These are phyloP conservation scores for Stipa capillata DNA, from an alignment of 176 grass and related monocot genomes.

Conservation along the genomic window DNA sequence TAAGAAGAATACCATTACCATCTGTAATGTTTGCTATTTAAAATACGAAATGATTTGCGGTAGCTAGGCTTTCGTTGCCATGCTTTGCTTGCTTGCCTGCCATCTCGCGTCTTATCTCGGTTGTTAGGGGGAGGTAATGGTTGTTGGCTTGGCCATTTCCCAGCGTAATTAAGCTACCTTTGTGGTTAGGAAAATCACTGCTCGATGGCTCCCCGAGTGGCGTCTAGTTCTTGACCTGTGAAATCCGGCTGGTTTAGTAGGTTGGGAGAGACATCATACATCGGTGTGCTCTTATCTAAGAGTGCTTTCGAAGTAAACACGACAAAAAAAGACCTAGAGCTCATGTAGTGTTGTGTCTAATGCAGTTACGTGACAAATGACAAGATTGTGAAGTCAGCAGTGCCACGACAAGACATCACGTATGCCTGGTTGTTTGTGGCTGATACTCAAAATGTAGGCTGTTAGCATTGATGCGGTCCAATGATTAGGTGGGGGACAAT, in stretches of 20 bases:
- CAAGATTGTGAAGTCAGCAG: background rate
- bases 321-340: background rate
- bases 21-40: conserved; percentile 29
- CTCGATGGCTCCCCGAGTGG: conserved; percentile 21
- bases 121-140: conserved; percentile 32
- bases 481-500: background rate
- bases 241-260: conserved; percentile 14
- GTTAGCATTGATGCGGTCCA: background rate
- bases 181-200: conserved; percentile 19
- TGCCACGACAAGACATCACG: background rate
- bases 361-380: conserved; percentile 16
- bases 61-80: conserved; percentile 55
- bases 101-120: conserved; percentile 20
- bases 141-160: conserved; percentile 35
- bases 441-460: background rate
- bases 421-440: background rate
- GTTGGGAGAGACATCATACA: conserved; percentile 5
- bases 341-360: background rate
- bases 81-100: conserved; percentile 23
- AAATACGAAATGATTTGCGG: conserved; percentile 22
- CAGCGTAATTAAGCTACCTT: conserved; percentile 19
- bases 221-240: conserved; percentile 21
- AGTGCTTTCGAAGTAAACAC: conserved; percentile 32
- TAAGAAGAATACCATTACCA: conserved; percentile 28
- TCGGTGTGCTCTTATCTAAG: conserved; percentile 11